These are phyloP conservation scores for Staphylotrichum longicolle DNA, from an alignment of 495 filamentous ascomycete genomes.

Conservation along the genomic window DNA sequence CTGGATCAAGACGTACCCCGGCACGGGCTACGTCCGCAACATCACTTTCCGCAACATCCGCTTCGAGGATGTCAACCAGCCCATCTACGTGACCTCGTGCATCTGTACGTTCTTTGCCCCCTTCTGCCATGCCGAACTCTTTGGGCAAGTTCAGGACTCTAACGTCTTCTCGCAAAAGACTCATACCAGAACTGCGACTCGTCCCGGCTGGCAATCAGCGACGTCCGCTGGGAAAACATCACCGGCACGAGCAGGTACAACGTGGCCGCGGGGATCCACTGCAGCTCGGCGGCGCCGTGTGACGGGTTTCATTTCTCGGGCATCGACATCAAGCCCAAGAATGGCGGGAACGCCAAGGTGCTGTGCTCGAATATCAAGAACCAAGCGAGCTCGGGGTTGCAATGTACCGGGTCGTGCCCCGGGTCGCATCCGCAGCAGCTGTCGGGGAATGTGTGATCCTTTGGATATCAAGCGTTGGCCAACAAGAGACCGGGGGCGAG, in stretches of 20 bases:
- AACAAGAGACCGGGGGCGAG: background rate
- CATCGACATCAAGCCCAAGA: slow-evolving; percentile 48
- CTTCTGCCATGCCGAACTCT: background rate
- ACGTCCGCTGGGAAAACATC: slow-evolving; percentile 57
- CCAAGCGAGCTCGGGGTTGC: slow-evolving; percentile 36
- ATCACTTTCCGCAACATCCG: slow-evolving; percentile 53
- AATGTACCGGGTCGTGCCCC: slow-evolving; percentile 46
- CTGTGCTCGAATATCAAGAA: slow-evolving; percentile 47
- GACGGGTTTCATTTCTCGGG: slow-evolving; percentile 48
- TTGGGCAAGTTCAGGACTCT: no score
- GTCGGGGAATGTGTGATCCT: slow-evolving; percentile 37
- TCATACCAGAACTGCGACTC: slow-evolving; percentile 48
- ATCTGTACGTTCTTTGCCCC: slow-evolving; percentile 38
- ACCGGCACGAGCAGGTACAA: slow-evolving; percentile 55
- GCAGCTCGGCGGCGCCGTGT: slow-evolving; percentile 48
- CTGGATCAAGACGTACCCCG: slow-evolving; percentile 56
- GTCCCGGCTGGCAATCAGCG: slow-evolving; percentile 48
- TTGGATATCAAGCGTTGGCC: background rate
- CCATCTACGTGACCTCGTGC: slow-evolving; percentile 58
- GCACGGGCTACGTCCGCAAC: slow-evolving; percentile 47
- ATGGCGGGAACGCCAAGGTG: slow-evolving; percentile 43
- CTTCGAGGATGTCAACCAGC: slow-evolving; percentile 50
- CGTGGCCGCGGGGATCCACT: slow-evolving; percentile 55
- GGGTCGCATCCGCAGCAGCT: slow-evolving; percentile 46
- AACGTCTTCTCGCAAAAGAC: slow-evolving; percentile 24